Evolutionary conservation across 1,139 yeast species (phyloP).

Genomic region (Kodamaea arcana): DNA sequence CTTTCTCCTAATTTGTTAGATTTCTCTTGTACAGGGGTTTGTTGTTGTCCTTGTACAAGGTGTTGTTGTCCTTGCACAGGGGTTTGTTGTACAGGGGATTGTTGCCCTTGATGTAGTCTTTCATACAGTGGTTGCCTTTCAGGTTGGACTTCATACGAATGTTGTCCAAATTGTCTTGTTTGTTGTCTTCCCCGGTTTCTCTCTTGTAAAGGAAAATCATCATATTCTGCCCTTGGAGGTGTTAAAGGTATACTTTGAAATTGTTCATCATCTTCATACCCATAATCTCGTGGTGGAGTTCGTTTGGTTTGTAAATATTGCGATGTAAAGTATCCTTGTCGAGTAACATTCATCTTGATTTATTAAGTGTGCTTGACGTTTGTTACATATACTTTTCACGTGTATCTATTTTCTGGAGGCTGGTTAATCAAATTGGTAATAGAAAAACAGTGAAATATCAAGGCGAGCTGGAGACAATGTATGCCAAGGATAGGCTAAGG

Average conservation of each 20-base stretch:
- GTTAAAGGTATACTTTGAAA: neutral
- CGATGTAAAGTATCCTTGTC: slow-evolving; percentile 20
- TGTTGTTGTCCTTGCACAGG: too few species aligned
- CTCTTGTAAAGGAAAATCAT: too few species aligned
- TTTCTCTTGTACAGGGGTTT: too few species aligned
- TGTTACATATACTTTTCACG: neutral
- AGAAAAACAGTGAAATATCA: too few species aligned
- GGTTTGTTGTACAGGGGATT: neutral
- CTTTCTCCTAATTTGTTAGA: too few species aligned
- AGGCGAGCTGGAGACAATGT: too few species aligned
- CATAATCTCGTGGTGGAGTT: slow-evolving; percentile 8
- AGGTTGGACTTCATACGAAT: neutral
- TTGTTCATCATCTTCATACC: neutral
- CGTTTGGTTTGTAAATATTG: slow-evolving; percentile 16
- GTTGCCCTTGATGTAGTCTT: neutral
- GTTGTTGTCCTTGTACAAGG: neutral
- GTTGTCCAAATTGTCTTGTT: too few species aligned
- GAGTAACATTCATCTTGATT: slow-evolving; percentile 22
- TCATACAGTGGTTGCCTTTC: neutral
- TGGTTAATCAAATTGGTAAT: neutral
- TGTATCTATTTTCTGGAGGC: slow-evolving; percentile 1
- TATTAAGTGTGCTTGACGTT: neutral
- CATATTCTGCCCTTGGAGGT: neutral
- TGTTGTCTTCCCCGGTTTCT: too few species aligned
- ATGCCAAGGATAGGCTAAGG: too few species aligned